Evolutionary conservation across 2,329 filamentous ascomycete species (phyloP).

Genomic region (Colletotrichum cuscutae): DNA sequence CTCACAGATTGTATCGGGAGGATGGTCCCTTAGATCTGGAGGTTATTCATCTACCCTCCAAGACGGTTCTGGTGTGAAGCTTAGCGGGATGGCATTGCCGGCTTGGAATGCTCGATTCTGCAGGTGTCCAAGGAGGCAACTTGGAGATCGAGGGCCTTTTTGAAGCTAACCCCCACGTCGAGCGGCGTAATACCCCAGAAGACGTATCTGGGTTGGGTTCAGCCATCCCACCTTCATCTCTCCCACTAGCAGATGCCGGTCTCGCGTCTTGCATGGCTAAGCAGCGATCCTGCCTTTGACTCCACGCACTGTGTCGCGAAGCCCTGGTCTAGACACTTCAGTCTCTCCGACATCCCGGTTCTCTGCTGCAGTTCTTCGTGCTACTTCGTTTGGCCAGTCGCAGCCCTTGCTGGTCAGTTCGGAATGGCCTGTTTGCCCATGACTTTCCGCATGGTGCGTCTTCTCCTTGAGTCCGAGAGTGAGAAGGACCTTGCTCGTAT

Average conservation of each 20-base stretch:
- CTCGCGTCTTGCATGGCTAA: slow-evolving; percentile 8
- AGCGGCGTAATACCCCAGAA: slow-evolving; percentile 9
- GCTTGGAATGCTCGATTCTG: background rate
- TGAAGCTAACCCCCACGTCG: slow-evolving; percentile 28
- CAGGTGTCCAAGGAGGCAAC: background rate
- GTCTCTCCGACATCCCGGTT: slow-evolving; percentile 10
- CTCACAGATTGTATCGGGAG: background rate
- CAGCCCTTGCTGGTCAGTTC: background rate
- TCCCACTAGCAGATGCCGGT: background rate
- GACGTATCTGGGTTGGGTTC: slow-evolving; percentile 5
- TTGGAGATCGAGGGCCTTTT: background rate
- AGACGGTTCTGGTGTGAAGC: background rate
- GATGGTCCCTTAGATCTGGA: background rate
- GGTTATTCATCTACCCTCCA: background rate
- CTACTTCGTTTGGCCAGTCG: slow-evolving; percentile 6
- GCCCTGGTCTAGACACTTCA: slow-evolving; percentile 12
- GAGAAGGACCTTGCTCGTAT: slow-evolving; percentile 5
- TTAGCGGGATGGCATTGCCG: background rate
- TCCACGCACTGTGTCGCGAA: slow-evolving; percentile 30
- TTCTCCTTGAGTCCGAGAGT: background rate
- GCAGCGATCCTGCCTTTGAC: background rate
- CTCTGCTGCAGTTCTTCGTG: slow-evolving; percentile 16
- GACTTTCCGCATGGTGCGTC: background rate
- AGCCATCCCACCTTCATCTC: slow-evolving; percentile 8
- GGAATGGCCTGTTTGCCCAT: background rate